Conservation (phyloP, 2,329 filamentous ascomycete genomes). For the Colletotrichum sp. region DNA sequence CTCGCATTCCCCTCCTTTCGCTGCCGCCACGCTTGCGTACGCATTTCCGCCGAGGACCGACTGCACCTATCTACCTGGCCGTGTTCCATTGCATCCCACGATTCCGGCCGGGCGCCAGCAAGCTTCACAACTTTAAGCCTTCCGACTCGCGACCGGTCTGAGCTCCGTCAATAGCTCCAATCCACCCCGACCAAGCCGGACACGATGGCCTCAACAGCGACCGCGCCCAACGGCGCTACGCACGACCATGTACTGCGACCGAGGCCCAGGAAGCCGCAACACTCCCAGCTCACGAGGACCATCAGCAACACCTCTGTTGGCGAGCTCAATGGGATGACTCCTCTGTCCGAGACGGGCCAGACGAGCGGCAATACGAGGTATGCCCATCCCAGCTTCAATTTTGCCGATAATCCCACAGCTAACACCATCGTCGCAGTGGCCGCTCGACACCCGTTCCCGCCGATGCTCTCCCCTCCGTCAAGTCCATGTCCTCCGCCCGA, state of each 20-base stretch:
- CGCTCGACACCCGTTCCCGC: constrained; percentile 82
- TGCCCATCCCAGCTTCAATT: not conserved
- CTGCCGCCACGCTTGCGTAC: not conserved
- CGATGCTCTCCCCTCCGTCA: constrained; percentile 91
- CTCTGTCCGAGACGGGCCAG: constrained; percentile 14
- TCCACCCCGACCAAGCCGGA: not conserved
- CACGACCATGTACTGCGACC: constrained; percentile 53
- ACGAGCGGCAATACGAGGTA: constrained; percentile 21
- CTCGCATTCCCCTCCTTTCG: not conserved
- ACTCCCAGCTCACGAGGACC: constrained; percentile 38
- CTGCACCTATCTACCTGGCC: not conserved
- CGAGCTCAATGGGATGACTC: constrained; percentile 6
- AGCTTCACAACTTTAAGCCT: not conserved
- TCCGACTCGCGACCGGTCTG: not conserved
- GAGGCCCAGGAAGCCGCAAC: constrained; percentile 54
- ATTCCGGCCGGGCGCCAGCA: not conserved
- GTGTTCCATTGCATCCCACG: not conserved
- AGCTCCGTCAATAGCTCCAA: not conserved
- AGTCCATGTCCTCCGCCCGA: constrained; percentile 83
- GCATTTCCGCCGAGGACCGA: not conserved
- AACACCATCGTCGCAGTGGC: constrained; percentile 58
- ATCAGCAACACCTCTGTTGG: constrained; percentile 19
- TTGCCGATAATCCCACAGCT: not conserved
- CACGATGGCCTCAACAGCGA: constrained; percentile 11
- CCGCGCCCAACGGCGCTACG: constrained; percentile 10